A percentile compares a stretch with the other conserved stretches of the same genome.
Conservation (phyloP, 768 basidiomycete species). For the Phanerochaete carnosa region DNA sequence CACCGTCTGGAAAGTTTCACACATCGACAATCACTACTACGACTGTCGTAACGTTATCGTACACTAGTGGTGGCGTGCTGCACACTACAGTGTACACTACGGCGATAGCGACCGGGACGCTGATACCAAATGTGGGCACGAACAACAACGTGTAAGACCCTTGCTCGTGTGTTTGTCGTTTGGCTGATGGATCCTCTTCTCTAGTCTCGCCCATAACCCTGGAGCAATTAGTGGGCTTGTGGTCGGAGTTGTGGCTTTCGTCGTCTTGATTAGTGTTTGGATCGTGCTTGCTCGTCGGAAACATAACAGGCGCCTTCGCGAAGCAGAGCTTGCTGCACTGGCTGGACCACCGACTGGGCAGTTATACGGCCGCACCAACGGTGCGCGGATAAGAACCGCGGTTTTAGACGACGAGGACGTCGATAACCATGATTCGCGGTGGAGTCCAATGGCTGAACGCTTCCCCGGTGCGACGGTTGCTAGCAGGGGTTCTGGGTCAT, state of each 20-base stretch:
- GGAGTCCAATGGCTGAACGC: neutral
- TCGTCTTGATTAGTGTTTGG: constrained; percentile 16
- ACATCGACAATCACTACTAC: constrained; percentile 13
- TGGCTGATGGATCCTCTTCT: neutral
- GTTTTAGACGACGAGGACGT: constrained; percentile 6
- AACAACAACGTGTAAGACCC: constrained; percentile 15
- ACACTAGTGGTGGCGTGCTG: constrained; percentile 1
- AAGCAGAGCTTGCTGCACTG: constrained; percentile 17
- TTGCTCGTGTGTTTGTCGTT: neutral
- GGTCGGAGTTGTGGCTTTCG: constrained; percentile 19
- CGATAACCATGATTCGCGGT: neutral
- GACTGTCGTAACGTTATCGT: neutral
- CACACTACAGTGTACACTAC: constrained; percentile 15
- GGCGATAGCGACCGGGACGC: constrained; percentile 19
- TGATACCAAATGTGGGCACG: constrained; percentile 16
- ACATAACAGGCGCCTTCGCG: constrained; percentile 15
- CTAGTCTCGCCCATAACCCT: constrained; percentile 20
- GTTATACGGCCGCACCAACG: neutral
- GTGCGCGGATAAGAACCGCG: neutral
- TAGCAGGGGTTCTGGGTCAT: neutral
- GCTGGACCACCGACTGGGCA: neutral
- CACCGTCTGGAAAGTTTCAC: neutral
- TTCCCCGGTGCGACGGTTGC: neutral
- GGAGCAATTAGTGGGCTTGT: constrained; percentile 23
- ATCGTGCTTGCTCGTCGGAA: constrained; percentile 18